These are phyloP conservation scores for Chytridium lagenaria DNA, from an alignment of 371 early-diverging fungal genomes.

Conservation along the genomic window DNA sequence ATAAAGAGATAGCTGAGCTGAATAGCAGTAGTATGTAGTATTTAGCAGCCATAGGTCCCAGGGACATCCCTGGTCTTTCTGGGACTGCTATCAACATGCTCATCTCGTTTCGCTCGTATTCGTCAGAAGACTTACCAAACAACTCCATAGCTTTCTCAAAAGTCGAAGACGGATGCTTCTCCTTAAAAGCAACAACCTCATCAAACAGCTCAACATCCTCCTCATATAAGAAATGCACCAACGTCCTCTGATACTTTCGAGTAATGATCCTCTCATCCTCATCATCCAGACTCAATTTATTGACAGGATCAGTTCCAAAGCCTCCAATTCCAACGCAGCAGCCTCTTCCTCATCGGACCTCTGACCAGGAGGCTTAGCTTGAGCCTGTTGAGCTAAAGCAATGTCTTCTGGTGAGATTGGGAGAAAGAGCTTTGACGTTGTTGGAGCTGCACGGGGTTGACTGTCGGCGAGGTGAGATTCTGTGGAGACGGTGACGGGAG, in stretches of 20 bases:
- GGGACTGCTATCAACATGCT: too few species aligned
- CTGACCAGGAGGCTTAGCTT: background rate
- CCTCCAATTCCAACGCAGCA: background rate
- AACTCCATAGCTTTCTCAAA: background rate
- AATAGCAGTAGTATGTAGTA: too few species aligned
- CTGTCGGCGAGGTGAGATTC: too few species aligned
- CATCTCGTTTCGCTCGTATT: too few species aligned
- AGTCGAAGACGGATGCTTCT: constrained; percentile 1
- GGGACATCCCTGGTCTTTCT: too few species aligned
- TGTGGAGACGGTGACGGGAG: background rate
- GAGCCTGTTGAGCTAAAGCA: background rate
- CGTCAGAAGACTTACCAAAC: constrained; percentile 17
- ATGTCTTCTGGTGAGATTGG: background rate
- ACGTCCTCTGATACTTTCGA: background rate
- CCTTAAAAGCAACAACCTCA: constrained; percentile 24
- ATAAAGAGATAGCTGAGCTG: too few species aligned
- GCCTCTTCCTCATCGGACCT: background rate
- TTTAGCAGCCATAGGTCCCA: too few species aligned
- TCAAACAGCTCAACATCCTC: constrained; percentile 35
- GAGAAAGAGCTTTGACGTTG: background rate
- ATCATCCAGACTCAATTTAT: background rate
- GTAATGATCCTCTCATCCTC: constrained; percentile 11
- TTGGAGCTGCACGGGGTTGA: too few species aligned
- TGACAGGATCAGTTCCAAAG: background rate
- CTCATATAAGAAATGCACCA: constrained; percentile 30